phyloP scores from a whole-genome alignment of 2,329 filamentous ascomycete genomes.

The Thermoascus crustaceus region DNA sequence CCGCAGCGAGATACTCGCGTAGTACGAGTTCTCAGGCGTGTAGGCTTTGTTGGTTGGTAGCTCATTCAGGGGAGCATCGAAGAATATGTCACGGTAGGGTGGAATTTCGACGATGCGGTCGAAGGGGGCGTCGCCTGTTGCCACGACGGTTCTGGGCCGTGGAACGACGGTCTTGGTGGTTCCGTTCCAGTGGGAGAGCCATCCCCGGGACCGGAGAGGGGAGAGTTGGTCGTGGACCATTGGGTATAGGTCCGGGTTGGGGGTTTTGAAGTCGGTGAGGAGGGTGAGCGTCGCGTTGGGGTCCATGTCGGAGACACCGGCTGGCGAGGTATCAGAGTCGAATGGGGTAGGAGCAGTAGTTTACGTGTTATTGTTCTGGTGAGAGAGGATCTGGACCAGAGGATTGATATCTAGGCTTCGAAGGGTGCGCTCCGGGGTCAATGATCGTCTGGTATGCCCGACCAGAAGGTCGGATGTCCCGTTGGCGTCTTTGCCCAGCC shows the following conservation, averaged over 20 bases:
- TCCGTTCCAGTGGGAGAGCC: slow-evolving; percentile 39
- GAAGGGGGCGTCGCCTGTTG: slow-evolving; percentile 40
- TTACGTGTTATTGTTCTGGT: slow-evolving; percentile 41
- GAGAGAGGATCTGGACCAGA: slow-evolving; percentile 53
- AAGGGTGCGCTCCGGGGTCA: slow-evolving; percentile 30
- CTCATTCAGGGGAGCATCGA: not conserved
- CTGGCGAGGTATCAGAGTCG: no score
- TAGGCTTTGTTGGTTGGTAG: not conserved
- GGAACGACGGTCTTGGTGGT: slow-evolving; percentile 17
- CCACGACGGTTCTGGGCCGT: slow-evolving; percentile 41
- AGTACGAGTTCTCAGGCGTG: slow-evolving; percentile 2
- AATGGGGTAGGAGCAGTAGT: slow-evolving; percentile 17
- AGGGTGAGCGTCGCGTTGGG: slow-evolving; percentile 51
- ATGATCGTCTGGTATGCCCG: slow-evolving; percentile 49
- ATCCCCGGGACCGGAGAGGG: slow-evolving; percentile 35
- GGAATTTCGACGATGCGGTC: not conserved
- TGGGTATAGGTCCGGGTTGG: slow-evolving; percentile 29
- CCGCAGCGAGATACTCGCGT: slow-evolving; percentile 3
- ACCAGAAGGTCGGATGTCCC: slow-evolving; percentile 56
- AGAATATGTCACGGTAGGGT: not conserved
- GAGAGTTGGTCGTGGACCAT: slow-evolving; percentile 28
- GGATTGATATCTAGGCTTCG: slow-evolving; percentile 56
- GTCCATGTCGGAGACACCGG: slow-evolving; percentile 50
- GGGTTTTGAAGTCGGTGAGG: slow-evolving; percentile 62
- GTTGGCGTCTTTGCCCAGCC: slow-evolving; percentile 34